A percentile compares a stretch with the other conserved stretches of the same genome.
phyloP scores from a whole-genome alignment of 768 basidiomycete genomes.

The Glaciozyma martinii region DNA sequence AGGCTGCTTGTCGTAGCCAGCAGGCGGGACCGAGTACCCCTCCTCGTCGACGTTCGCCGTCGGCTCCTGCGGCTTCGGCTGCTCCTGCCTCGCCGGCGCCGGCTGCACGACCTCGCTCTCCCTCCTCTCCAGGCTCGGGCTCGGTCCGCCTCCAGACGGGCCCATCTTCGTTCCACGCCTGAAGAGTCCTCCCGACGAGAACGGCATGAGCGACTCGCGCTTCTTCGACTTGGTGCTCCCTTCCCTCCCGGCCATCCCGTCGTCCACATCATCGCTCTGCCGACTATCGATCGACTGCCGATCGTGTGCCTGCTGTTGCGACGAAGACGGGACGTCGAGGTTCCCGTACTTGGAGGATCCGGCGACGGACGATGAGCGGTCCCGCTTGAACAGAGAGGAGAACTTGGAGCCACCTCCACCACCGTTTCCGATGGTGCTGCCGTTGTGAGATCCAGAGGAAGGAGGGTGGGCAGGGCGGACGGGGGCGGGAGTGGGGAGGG shows the following conservation, averaged over 20 bases:
- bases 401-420: constrained; percentile 5
- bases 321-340: constrained; percentile 1
- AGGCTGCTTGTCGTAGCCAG: constrained; percentile 40
- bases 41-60: constrained; percentile 38
- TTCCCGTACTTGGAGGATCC: constrained; percentile 25
- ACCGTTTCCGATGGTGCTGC: too few relatives aligned
- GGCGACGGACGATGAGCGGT: constrained; percentile 24
- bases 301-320: not conserved
- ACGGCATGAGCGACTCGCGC: constrained; percentile 18
- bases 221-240: not conserved
- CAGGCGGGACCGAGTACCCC: constrained; percentile 43
- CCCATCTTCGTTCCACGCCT: constrained; percentile 5
- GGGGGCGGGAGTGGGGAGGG: constrained; percentile 3
- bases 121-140: not conserved
- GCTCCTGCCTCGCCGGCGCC: not conserved
- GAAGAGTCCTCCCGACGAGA: constrained; percentile 13
- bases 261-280: constrained; percentile 1
- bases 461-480: constrained; percentile 12
- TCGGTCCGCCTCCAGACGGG: not conserved
- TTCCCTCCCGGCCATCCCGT: not conserved
- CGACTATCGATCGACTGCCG: constrained; percentile 1
- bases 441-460: too few relatives aligned
- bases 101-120: not conserved
- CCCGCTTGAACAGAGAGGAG: constrained; percentile 23
- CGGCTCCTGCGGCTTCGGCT: not conserved